These are phyloP conservation scores for Amaranthus tricolor DNA, from an alignment of 179 eudicot species.

Conservation along the genomic window DNA sequence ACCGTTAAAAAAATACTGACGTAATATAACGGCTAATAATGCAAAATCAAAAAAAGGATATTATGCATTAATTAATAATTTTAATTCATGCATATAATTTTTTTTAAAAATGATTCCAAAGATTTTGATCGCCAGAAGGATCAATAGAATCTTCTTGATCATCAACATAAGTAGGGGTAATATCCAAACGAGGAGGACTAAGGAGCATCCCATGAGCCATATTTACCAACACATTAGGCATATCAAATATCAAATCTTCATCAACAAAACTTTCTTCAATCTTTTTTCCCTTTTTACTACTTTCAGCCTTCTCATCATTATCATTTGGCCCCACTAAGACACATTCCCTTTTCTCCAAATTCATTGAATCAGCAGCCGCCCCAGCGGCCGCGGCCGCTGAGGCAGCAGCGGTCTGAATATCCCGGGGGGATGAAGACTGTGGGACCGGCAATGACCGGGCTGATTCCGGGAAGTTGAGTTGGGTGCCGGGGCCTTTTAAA, in stretches of 20 bases:
- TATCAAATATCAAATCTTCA: conserved; percentile 36
- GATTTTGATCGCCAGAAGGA: conserved; percentile 15
- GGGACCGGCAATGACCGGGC: conserved; percentile 25
- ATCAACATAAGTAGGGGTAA: conserved; percentile 6
- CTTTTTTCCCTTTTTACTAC: neutral
- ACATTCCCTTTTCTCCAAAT: neutral
- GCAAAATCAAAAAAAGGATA: neutral
- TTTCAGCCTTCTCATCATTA: neutral
- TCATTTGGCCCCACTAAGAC: neutral
- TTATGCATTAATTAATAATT: no score
- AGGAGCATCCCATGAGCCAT: conserved; percentile 40
- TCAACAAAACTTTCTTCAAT: conserved; percentile 19
- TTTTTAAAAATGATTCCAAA: conserved; percentile 27
- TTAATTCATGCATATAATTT: no score
- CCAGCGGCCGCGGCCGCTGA: conserved; percentile 34
- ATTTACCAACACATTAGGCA: conserved; percentile 36
- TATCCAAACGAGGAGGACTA: conserved; percentile 31
- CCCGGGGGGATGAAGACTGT: conserved; percentile 19
- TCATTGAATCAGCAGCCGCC: conserved; percentile 30
- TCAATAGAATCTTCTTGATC: neutral
- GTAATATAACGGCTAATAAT: no score
- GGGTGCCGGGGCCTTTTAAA: conserved; percentile 24
- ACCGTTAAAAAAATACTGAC: no score
- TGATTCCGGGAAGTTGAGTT: conserved; percentile 26
- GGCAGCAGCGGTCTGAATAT: conserved; percentile 33